phyloP scores from a whole-genome alignment of 306 rosid genomes.

The Geum urbanum region DNA sequence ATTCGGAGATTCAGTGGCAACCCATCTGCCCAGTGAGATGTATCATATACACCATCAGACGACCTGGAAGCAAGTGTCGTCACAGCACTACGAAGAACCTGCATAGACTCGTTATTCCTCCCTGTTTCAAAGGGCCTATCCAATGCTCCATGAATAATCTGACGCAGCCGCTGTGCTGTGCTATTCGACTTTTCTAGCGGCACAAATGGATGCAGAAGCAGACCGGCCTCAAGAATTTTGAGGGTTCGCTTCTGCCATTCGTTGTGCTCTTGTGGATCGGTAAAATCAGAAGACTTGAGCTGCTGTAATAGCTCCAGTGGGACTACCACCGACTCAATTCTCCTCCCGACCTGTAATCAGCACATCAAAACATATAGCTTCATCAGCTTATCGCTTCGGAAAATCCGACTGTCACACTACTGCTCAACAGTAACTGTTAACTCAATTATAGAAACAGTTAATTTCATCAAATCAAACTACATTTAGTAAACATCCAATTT shows the following conservation, averaged over 20 bases:
- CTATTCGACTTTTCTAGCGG: constrained; percentile 72
- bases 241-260: constrained; percentile 88
- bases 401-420: background rate
- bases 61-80: constrained; percentile 81
- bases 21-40: constrained; percentile 99
- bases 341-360: constrained; percentile 72
- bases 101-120: constrained; percentile 81
- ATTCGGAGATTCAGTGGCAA: constrained; percentile 84
- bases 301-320: constrained; percentile 95
- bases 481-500: background rate
- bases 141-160: constrained; percentile 70
- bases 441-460: background rate
- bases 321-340: constrained; percentile 90
- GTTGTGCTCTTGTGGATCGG: constrained; percentile 71
- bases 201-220: constrained; percentile 74
- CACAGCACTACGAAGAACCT: constrained; percentile 91
- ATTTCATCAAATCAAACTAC: constrained; percentile 30
- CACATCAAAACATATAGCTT: constrained; percentile 18
- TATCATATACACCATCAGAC: constrained; percentile 64
- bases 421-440: background rate
- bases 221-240: constrained; percentile 88
- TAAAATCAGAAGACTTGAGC: constrained; percentile 80
- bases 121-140: constrained; percentile 85
- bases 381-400: background rate
- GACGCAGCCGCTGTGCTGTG: constrained; percentile 68